These are phyloP conservation scores for Huiozyma naganishii DNA, from an alignment of 805 yeast species.

Conservation along the genomic window DNA sequence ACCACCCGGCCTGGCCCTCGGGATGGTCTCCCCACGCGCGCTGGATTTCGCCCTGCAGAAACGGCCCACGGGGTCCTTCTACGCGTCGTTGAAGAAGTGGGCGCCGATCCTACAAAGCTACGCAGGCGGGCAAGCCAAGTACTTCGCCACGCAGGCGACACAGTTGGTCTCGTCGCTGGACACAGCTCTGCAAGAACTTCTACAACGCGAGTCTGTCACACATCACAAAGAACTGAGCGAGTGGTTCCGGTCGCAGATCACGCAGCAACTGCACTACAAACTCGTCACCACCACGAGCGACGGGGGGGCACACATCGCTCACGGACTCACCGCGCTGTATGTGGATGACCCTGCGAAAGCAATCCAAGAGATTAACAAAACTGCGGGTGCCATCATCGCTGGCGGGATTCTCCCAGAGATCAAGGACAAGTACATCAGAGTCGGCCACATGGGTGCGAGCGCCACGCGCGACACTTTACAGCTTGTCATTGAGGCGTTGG, in stretches of 20 bases:
- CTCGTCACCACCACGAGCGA: conserved; percentile 39
- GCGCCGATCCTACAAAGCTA: conserved; percentile 78
- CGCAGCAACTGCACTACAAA: conserved; percentile 50
- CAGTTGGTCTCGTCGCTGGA: conserved; percentile 75
- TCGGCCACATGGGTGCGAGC: conserved; percentile 93
- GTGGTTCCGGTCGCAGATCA: conserved; percentile 48
- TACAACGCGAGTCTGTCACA: conserved; percentile 38
- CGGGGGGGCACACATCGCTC: conserved; percentile 41
- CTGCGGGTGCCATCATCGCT: conserved; percentile 72
- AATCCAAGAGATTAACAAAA: conserved; percentile 41
- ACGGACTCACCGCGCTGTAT: conserved; percentile 79
- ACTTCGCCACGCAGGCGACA: conserved; percentile 95
- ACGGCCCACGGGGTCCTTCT: conserved; percentile 24
- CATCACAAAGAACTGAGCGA: conserved; percentile 54
- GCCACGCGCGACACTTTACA: conserved; percentile 31
- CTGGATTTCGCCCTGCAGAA: conserved; percentile 44
- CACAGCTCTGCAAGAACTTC: conserved; percentile 63
- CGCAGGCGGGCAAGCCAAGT: conserved; percentile 61
- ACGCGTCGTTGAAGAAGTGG: conserved; percentile 71
- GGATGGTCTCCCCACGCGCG: conserved; percentile 68
- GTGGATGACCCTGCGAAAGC: conserved; percentile 60
- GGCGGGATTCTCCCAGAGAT: conserved; percentile 83
- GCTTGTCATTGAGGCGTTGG: background rate
- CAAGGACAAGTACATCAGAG: conserved; percentile 74
- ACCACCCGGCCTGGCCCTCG: conserved; percentile 83